Base-by-base conservation (phyloP, 164 flowering plant genomes). In the Nymphaea thermarum region DNA sequence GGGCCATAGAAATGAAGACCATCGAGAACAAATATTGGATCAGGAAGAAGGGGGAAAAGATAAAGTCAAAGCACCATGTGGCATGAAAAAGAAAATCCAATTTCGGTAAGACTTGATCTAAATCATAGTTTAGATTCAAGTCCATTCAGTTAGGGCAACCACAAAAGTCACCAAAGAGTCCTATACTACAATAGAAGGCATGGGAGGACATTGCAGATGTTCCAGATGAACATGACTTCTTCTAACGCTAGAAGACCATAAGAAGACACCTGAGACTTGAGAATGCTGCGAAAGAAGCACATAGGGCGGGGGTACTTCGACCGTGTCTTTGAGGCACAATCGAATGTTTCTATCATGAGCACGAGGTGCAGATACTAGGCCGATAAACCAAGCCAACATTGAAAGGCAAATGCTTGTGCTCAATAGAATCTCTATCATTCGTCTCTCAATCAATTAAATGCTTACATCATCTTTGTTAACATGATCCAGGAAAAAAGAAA, bases 221-320 rank as follows among this genome's bases (percentile, higher is more conserved):
- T 4, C 16, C 4, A 5, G 16, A 61, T 2, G 15, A 15, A 61
- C 63, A 61, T 2, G n/a, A 61, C 60, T 55, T 55, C 63, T 61
- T 61, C 63, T 61, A 61, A 61, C 2, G n/a, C 63, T 61, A 61
- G n/a, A 61, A 61, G 63, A 15, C 63, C 63, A 61, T 16, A 61
- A 2, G n/a, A 61, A 3, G 41, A 65, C 47, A 65, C 16, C 51
- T 2, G 3, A 36, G 66, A 64, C 1, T 17, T 41, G 45, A 65
- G 67, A 57, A 65, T 65, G 59, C 43, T 45, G 67, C 43, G 53
- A 43, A 65, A 65, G 55, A 65, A 65, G 67, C 67, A 65, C 67
- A 43, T 17, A 10, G 17, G 41, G 51, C n/a, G 47, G 47, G 67
- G 3, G 67, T 65, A 53, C 67, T 42, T 65, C 47, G 51, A 65